Evolutionary conservation across 2,329 filamentous ascomycete species (phyloP).

Genomic region (Pestalotiopsis sp.): DNA sequence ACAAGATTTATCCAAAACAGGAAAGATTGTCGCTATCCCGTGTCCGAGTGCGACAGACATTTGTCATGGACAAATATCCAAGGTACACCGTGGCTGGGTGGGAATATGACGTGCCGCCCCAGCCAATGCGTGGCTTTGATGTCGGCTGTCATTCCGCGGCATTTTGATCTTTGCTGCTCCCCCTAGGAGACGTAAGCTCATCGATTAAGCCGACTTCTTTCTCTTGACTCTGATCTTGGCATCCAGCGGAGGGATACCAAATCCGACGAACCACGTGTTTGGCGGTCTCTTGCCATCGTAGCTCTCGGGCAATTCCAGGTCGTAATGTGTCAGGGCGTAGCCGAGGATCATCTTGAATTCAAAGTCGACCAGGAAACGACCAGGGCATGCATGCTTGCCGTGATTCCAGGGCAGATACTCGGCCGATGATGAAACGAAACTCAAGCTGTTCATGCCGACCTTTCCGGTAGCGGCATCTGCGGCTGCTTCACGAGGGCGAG

Average conservation of each 20-base stretch:
- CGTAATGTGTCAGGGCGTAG: slow-evolving; percentile 29
- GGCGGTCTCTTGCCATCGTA: slow-evolving; percentile 23
- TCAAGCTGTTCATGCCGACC: slow-evolving; percentile 25
- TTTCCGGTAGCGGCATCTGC: slow-evolving; percentile 15
- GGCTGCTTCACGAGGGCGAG: slow-evolving; percentile 32
- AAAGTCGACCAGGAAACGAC: slow-evolving; percentile 40
- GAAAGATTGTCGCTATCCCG: neutral
- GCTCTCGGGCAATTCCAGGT: slow-evolving; percentile 35
- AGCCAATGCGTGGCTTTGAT: neutral
- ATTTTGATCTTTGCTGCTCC: neutral
- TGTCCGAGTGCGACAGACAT: neutral
- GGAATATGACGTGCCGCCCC: neutral
- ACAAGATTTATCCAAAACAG: neutral
- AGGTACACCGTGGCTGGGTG: neutral
- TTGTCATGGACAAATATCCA: neutral
- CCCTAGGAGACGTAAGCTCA: neutral
- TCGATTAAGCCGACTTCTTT: slow-evolving; percentile 4
- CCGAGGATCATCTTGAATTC: slow-evolving; percentile 39
- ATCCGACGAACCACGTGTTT: slow-evolving; percentile 21
- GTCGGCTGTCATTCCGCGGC: neutral
- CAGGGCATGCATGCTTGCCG: slow-evolving; percentile 42
- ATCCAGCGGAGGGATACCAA: slow-evolving; percentile 20
- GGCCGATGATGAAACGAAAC: slow-evolving; percentile 33
- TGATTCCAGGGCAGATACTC: slow-evolving; percentile 39
- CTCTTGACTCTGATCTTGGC: slow-evolving; percentile 22